These are phyloP conservation scores for Boeremia lycopersici DNA, from an alignment of 2,329 filamentous ascomycete genomes.

Conservation along the genomic window DNA sequence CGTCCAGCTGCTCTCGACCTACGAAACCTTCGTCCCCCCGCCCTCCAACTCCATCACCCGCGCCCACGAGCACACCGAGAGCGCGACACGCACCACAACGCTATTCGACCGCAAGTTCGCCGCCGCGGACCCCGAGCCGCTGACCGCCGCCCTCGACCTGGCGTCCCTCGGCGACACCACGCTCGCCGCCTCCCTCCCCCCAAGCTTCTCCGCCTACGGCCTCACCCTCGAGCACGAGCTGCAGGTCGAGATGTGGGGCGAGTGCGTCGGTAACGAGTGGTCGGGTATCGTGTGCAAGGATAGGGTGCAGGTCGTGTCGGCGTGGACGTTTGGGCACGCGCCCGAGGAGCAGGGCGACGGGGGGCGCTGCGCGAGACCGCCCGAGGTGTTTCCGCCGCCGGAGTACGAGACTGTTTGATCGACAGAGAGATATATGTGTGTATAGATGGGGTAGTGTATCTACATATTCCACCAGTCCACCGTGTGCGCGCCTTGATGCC, in stretches of 20 bases:
- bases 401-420: slow-evolving; percentile 5
- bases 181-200: slow-evolving; percentile 14
- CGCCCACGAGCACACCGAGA: slow-evolving; percentile 9
- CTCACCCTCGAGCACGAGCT: slow-evolving; percentile 30
- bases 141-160: slow-evolving; percentile 26
- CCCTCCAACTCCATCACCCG: slow-evolving; percentile 7
- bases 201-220: slow-evolving; percentile 37
- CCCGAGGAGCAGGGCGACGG: background rate
- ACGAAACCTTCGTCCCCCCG: slow-evolving; percentile 24
- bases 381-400: slow-evolving; percentile 12
- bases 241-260: slow-evolving; percentile 33
- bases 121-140: slow-evolving; percentile 17
- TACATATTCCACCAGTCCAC: no score
- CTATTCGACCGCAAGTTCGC: slow-evolving; percentile 29
- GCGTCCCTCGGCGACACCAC: slow-evolving; percentile 11
- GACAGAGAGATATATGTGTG: no score
- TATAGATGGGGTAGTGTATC: no score
- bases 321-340: slow-evolving; percentile 9
- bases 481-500: no score
- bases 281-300: slow-evolving; percentile 21
- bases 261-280: slow-evolving; percentile 36
- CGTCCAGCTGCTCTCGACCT: slow-evolving; percentile 24
- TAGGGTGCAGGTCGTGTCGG: slow-evolving; percentile 26
- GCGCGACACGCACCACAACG: slow-evolving; percentile 13
- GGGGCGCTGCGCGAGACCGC: background rate